Base-by-base conservation (phyloP, 2,329 filamentous ascomycete species). In the Amylocarpus encephaloides region DNA sequence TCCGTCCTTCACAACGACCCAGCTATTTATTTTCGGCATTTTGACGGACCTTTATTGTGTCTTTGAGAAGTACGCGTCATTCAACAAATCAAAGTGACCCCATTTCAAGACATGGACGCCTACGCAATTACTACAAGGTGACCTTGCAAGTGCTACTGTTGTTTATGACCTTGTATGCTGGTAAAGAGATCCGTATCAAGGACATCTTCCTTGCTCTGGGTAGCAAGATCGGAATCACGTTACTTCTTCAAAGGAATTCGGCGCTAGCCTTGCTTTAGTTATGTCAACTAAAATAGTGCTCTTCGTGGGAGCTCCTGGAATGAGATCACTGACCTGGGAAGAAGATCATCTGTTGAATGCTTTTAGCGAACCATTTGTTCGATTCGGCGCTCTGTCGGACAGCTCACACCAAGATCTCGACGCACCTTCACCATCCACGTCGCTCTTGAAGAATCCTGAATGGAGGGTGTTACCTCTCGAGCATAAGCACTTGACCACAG, bases 281-380 rank as follows among this genome's bases (percentile, higher is more conserved):
- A 64, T 64, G 62, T 43, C 59, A 48, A 51, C 58, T 15, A 56
- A 56, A 16, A 45, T 62, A 9, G 73, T 79, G 47, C 72, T 80
- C 53, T 67, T 83, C 49, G 73, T 76, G 48, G 85, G 85, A 19
- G 82, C 84, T n/a, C 85, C 85, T 2, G 67, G 74, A 32, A 63
- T 68, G 29, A 67, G 67, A 9, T 67, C 70, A 19, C 70, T 88
- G 18, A 66, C 74, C 36, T 86, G 83, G 78, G 65, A 73, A 41
- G 64, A 75, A 11, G 58, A 67, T 1, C 59, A 64, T n/a, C 71
- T 88, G 35, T 67, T 82, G 15, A 61, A 72, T 6, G 62, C 64
- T 11, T 78, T 78, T 57, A 59, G 67, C 10, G 66, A 66, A 1
- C 64, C 71, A 2, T 66, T 77, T 41, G 59, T 66, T 41, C 53